Evolutionary conservation across 2,329 filamentous ascomycete species (phyloP), one percentile per base, ranked within the genome.

Genomic region (Diaporthe destruens): DNA sequence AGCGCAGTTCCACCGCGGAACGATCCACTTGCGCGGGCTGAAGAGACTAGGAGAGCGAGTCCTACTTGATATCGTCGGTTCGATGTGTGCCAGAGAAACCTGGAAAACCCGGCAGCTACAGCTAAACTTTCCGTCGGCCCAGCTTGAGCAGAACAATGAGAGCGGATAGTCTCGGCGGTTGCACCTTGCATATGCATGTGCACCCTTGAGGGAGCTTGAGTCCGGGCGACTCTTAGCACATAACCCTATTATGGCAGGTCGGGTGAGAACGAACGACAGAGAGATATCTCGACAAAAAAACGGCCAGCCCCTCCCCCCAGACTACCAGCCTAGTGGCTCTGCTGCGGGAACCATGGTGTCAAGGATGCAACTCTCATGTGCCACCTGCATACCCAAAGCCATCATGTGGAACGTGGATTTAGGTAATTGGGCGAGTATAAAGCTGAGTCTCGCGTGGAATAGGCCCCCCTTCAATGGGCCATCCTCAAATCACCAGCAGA

Each of bases 401-500:
- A 29, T 53, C 61, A 66, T 39, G 47, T 65, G 61, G 44, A 23
- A 65, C 44, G 6, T n/a, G n/a, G 20, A 53, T 7, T 66, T 29
- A 39, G 61, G 61, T 66, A 29, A 66, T n/a, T 53, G 32, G 29
- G 44, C 11, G 61, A 66, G 61, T 18, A 66, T 39, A 25, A 23
- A 39, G 29, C 47, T 25, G 59, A 65, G 23, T 20, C 29, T 53
- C 47, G 44, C 32, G 61, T 39, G 61, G 14, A 66, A 53, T 51
- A 53, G 44, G 44, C 6, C 20, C 29, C 29, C 11, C 12, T 51
- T 36, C 12, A 12, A 25, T 6, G 25, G 25, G n/a, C 18, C 32
- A 39, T n/a, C 32, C n/a, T 53, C 61, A 66, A 66, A 53, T 53
- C 61, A 66, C 47, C 32, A 66, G 61, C 61, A 53, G 61, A 18